These are phyloP conservation scores for Cryptosporidium xiaoi DNA, from an alignment of 169 alveolate genomes.

Conservation along the genomic window DNA sequence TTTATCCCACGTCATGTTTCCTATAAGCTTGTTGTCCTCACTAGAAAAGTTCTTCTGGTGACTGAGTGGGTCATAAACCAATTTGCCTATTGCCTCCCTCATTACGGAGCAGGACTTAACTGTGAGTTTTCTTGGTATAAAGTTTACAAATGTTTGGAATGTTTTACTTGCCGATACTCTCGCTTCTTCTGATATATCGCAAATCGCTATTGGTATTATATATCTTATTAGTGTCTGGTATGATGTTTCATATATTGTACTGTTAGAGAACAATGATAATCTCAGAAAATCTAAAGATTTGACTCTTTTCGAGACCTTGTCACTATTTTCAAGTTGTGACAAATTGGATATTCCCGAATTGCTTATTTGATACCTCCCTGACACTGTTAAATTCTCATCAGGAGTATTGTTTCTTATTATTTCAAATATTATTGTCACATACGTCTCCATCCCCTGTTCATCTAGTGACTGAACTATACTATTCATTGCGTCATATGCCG, in stretches of 20 bases:
- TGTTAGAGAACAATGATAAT: constrained; percentile 10
- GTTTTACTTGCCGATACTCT: constrained; percentile 35
- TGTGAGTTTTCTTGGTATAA: constrained; percentile 1
- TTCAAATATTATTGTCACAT: constrained; percentile 23
- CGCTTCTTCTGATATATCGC: constrained; percentile 57
- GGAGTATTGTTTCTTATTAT: constrained; percentile 42
- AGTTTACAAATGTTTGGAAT: not conserved
- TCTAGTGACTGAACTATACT: constrained; percentile 34
- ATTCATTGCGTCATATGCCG: constrained; percentile 13
- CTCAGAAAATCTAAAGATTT: constrained; percentile 9
- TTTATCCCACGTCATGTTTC: constrained; percentile 13
- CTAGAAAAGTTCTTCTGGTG: not conserved
- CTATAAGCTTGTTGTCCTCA: constrained; percentile 18
- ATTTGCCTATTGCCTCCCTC: constrained; percentile 19
- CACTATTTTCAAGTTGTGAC: not conserved
- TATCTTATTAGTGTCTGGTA: constrained; percentile 11
- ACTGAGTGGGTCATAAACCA: constrained; percentile 45
- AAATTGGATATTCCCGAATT: not conserved
- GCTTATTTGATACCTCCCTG: constrained; percentile 21
- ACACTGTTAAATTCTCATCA: constrained; percentile 12
- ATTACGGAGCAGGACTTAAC: constrained; percentile 10
- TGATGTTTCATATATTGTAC: constrained; percentile 40
- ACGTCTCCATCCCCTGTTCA: constrained; percentile 51
- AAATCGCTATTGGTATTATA: constrained; percentile 49
- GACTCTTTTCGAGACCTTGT: not conserved